phyloP scores from a whole-genome alignment of 73 alveolate genomes.

The Loxodes magnus region DNA sequence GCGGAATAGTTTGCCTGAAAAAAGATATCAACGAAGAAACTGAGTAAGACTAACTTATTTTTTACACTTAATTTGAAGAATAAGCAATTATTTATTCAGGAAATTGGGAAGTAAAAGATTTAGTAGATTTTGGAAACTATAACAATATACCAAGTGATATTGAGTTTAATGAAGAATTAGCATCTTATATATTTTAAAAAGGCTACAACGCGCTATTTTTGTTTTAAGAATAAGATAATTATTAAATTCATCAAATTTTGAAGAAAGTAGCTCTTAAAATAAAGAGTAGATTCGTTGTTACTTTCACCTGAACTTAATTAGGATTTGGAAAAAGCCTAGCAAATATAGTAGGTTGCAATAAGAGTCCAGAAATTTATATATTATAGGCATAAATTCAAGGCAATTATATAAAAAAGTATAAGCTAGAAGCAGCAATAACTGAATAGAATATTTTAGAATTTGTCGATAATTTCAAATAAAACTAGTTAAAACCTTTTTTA shows the following conservation, averaged over 20 bases:
- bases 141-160: neutral
- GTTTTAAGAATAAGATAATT: conserved; percentile 2
- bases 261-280: conserved; percentile 39
- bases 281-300: conserved; percentile 38
- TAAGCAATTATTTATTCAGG: neutral
- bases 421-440: conserved; percentile 10
- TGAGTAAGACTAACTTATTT: neutral
- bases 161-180: conserved; percentile 1
- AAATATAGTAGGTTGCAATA: conserved; percentile 41
- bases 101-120: neutral
- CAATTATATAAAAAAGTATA: conserved; percentile 37
- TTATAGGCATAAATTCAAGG: conserved; percentile 40
- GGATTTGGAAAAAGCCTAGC: conserved; percentile 48
- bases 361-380: conserved; percentile 30
- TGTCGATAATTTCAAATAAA: conserved; percentile 38
- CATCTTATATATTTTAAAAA: neutral
- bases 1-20: neutral
- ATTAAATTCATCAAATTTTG: conserved; percentile 22
- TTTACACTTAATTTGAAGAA: neutral
- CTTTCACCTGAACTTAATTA: conserved; percentile 34
- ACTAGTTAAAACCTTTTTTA: conserved; percentile 32
- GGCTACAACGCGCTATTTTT: neutral
- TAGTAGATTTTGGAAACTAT: neutral
- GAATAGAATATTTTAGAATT: conserved; percentile 29
- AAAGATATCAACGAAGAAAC: neutral